Conservation (phyloP, 1,284 basidiomycete genomes). For the Cutaneotrichosporon curvatum region DNA sequence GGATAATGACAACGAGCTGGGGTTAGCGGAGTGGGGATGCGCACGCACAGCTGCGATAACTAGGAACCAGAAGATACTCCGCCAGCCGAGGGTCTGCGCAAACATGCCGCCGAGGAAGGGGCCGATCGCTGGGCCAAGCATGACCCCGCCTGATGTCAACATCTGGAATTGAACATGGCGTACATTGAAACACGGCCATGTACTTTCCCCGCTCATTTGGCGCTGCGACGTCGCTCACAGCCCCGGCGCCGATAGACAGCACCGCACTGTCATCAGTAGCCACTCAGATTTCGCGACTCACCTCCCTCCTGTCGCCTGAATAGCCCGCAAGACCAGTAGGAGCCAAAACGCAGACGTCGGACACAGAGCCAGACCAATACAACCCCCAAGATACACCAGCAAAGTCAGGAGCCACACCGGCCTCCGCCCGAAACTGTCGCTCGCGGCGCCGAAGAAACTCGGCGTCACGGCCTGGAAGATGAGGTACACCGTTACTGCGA, state of each 20-base stretch:
- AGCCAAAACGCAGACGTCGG: conserved; percentile 40
- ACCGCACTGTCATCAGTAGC: conserved; percentile 43
- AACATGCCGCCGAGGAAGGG: conserved; percentile 33
- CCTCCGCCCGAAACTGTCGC: conserved; percentile 34
- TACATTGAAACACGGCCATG: conserved; percentile 33
- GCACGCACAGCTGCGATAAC: conserved; percentile 8
- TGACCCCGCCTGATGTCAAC: not conserved
- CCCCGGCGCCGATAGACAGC: conserved; percentile 42
- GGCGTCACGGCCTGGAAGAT: conserved; percentile 45
- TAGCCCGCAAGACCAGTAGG: conserved; percentile 36
- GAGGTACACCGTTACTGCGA: conserved; percentile 43
- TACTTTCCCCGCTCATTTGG: conserved; percentile 42
- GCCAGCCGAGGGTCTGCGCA: conserved; percentile 15
- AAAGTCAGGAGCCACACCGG: conserved; percentile 42
- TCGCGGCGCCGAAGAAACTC: conserved; percentile 37
- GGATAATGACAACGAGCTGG: too few relatives aligned
- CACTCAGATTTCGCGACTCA: too few relatives aligned
- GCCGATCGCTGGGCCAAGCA: conserved; percentile 13
- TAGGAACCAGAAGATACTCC: conserved; percentile 37
- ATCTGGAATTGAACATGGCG: not conserved
- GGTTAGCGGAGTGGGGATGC: too few relatives aligned
- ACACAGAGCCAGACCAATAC: conserved; percentile 40
- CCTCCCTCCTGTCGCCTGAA: conserved; percentile 44
- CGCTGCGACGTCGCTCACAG: conserved; percentile 40
- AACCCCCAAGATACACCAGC: conserved; percentile 37